phyloP scores from a whole-genome alignment of 129 eudicot genomes.

The Dittrichia graveolens region DNA sequence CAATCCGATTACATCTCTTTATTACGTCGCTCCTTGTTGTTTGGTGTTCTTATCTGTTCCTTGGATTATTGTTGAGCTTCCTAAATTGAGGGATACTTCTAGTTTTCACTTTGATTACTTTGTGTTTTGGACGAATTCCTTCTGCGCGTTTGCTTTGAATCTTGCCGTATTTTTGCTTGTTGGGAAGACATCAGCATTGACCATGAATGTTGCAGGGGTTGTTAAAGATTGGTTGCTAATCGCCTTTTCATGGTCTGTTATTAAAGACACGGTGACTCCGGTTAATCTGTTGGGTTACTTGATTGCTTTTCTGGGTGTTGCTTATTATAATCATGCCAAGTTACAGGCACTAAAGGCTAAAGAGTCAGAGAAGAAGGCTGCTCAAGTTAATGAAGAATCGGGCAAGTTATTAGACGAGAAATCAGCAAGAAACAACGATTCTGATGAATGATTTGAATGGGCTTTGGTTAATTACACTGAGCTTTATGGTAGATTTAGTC shows the following conservation, averaged over 20 bases:
- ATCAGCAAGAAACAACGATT: slow-evolving; percentile 19
- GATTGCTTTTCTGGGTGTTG: slow-evolving; percentile 71
- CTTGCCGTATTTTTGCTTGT: slow-evolving; percentile 81
- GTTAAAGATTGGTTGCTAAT: slow-evolving; percentile 83
- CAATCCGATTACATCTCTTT: slow-evolving; percentile 63
- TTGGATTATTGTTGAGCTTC: slow-evolving; percentile 58
- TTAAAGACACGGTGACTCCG: slow-evolving; percentile 65
- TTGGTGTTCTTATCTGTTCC: slow-evolving; percentile 50
- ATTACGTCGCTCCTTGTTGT: slow-evolving; percentile 73
- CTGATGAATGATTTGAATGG: slow-evolving; percentile 12
- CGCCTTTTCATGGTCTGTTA: slow-evolving; percentile 79
- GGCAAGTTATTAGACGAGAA: slow-evolving; percentile 38
- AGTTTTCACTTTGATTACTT: slow-evolving; percentile 52
- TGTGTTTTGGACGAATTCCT: slow-evolving; percentile 60
- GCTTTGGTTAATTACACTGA: neutral
- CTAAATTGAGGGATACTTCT: slow-evolving; percentile 50
- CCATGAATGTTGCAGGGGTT: slow-evolving; percentile 86
- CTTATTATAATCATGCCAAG: slow-evolving; percentile 49
- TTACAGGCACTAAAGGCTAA: slow-evolving; percentile 49
- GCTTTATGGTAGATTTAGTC: slow-evolving; percentile 1
- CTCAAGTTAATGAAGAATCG: slow-evolving; percentile 37
- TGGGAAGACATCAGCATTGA: slow-evolving; percentile 84
- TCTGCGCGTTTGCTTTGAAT: slow-evolving; percentile 67
- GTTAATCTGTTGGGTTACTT: slow-evolving; percentile 65
- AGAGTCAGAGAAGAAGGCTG: slow-evolving; percentile 46